These are phyloP conservation scores for Delphinella strobiligena DNA, from an alignment of 2,329 filamentous ascomycete genomes.

Conservation along the genomic window DNA sequence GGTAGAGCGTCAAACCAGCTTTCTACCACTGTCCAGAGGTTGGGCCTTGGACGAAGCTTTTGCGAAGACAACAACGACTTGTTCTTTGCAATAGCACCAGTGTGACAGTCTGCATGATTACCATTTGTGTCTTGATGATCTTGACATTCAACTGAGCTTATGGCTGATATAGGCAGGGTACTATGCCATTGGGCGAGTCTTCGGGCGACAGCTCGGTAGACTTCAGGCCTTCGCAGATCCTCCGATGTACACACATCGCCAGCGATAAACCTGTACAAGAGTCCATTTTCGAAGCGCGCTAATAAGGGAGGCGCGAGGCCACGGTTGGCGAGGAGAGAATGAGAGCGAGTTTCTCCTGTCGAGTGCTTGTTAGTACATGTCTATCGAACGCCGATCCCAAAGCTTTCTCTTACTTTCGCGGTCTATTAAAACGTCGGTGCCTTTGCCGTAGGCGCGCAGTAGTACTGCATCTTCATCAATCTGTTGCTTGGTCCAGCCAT, in stretches of 20 bases:
- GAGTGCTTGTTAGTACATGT: constrained; percentile 1
- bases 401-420: constrained; percentile 52
- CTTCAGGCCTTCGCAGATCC: constrained; percentile 61
- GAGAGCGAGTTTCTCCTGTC: constrained; percentile 52
- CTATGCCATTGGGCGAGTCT: constrained; percentile 92
- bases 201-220: constrained; percentile 74
- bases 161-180: constrained; percentile 43
- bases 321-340: constrained; percentile 74
- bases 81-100: too few relatives aligned
- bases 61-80: too few relatives aligned
- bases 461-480: constrained; percentile 77
- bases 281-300: constrained; percentile 88
- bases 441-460: constrained; percentile 85
- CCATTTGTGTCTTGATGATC: constrained; percentile 15
- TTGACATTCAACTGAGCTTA: constrained; percentile 25
- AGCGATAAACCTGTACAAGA: constrained; percentile 83
- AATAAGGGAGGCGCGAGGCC: constrained; percentile 77
- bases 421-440: constrained; percentile 91
- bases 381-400: too few relatives aligned
- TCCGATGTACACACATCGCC: constrained; percentile 69
- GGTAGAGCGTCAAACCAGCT: constrained; percentile 90
- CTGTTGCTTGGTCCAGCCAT: constrained; percentile 60
- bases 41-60: too few relatives aligned
- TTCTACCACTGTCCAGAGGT: constrained; percentile 89
- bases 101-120: constrained; percentile 10